Conservation (phyloP, 2,329 filamentous ascomycete species). For the Botrytis squamosa region DNA sequence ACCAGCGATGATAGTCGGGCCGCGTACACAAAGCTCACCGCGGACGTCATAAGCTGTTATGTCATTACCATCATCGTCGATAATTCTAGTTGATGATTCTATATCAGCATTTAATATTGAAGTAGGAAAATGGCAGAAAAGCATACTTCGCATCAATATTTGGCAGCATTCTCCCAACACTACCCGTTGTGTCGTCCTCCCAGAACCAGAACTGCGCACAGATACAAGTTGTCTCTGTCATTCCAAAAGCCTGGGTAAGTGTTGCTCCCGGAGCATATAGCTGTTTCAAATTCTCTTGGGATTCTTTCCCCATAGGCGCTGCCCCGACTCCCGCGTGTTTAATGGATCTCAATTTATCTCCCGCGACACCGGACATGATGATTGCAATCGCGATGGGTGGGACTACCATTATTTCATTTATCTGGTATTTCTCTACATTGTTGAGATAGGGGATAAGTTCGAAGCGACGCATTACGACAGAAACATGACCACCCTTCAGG, state of each 20-base stretch:
- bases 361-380: slow-evolving; percentile 31
- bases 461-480: slow-evolving; percentile 68
- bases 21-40: slow-evolving; percentile 62
- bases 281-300: slow-evolving; percentile 43
- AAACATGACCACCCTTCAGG: slow-evolving; percentile 27
- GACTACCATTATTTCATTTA: slow-evolving; percentile 66
- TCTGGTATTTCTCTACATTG: slow-evolving; percentile 63
- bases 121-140: not conserved
- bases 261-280: slow-evolving; percentile 44
- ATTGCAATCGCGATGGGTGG: slow-evolving; percentile 74
- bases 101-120: not conserved
- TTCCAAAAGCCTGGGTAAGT: slow-evolving; percentile 52
- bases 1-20: slow-evolving; percentile 70
- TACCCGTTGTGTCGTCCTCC: slow-evolving; percentile 54
- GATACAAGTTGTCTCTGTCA: slow-evolving; percentile 47
- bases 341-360: slow-evolving; percentile 55
- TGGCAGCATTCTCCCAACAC: slow-evolving; percentile 47
- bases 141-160: slow-evolving; percentile 40
- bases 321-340: slow-evolving; percentile 47
- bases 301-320: slow-evolving; percentile 46
- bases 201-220: slow-evolving; percentile 29
- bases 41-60: slow-evolving; percentile 36
- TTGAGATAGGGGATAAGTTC: slow-evolving; percentile 70
- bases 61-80: slow-evolving; percentile 33
- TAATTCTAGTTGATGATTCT: slow-evolving; percentile 25